Conservation (phyloP, 352 stramenopile species). For the Phytophthora pinifolia region DNA sequence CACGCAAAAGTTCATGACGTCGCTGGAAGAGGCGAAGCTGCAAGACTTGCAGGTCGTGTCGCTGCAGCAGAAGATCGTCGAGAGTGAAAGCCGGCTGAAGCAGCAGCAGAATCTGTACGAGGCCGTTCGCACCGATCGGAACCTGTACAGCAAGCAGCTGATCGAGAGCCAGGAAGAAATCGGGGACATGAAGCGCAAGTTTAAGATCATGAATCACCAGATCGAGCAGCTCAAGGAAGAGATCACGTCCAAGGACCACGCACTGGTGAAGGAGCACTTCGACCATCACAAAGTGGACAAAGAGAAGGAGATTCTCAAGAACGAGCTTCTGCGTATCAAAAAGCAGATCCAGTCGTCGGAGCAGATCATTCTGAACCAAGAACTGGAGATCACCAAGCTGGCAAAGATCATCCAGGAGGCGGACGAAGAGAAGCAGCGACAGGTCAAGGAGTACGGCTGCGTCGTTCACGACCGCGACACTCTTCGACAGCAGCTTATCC, state of each 20-base stretch:
- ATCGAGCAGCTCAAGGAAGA: slow-evolving; percentile 93
- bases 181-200: slow-evolving; percentile 86
- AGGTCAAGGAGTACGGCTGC: slow-evolving; percentile 84
- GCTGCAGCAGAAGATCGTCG: slow-evolving; percentile 74
- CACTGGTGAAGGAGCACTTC: slow-evolving; percentile 93
- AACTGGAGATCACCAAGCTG: slow-evolving; percentile 75
- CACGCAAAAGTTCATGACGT: slow-evolving; percentile 82
- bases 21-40: slow-evolving; percentile 78
- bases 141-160: slow-evolving; percentile 93
- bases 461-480: slow-evolving; percentile 89
- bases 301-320: slow-evolving; percentile 89
- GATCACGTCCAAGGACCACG: slow-evolving; percentile 92
- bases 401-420: slow-evolving; percentile 91
- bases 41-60: slow-evolving; percentile 74
- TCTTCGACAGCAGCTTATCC: slow-evolving; percentile 85
- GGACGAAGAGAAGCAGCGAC: slow-evolving; percentile 86
- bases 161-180: slow-evolving; percentile 93
- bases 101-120: slow-evolving; percentile 96
- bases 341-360: slow-evolving; percentile 90
- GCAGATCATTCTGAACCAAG: slow-evolving; percentile 90
- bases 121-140: slow-evolving; percentile 88
- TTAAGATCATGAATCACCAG: slow-evolving; percentile 92
- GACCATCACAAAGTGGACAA: slow-evolving; percentile 94
- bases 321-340: slow-evolving; percentile 89
- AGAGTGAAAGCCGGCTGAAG: slow-evolving; percentile 84